These are phyloP conservation scores for Podaxis mareebaensis DNA, from an alignment of 768 basidiomycete genomes.

Conservation along the genomic window DNA sequence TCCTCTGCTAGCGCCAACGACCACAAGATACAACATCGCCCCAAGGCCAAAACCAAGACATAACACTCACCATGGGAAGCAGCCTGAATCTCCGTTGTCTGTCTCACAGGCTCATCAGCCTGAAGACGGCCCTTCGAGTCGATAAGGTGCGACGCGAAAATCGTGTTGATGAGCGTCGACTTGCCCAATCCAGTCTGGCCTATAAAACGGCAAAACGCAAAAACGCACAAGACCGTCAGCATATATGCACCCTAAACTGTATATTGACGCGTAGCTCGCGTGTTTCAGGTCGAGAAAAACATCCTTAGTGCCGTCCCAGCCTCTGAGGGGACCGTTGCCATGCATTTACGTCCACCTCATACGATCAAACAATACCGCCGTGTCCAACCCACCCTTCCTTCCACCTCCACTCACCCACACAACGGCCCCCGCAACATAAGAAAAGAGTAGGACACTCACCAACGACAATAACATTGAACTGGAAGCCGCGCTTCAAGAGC, in stretches of 20 bases:
- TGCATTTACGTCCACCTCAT: background rate
- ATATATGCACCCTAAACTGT: background rate
- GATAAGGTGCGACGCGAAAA: slow-evolving; percentile 97
- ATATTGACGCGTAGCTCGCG: background rate
- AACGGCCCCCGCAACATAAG: background rate
- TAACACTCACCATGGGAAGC: slow-evolving; percentile 81
- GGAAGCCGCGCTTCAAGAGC: slow-evolving; percentile 97
- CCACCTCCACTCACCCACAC: background rate
- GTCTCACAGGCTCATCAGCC: slow-evolving; percentile 85
- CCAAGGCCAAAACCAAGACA: slow-evolving; percentile 17
- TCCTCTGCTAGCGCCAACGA: no score
- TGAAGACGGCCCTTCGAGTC: slow-evolving; percentile 95
- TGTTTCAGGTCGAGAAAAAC: background rate
- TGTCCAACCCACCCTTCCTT: background rate
- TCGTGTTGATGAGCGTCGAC: slow-evolving; percentile 98
- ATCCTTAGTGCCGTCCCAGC: background rate
- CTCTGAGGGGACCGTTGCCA: background rate
- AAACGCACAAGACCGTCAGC: background rate
- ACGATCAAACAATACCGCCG: background rate
- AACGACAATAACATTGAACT: slow-evolving; percentile 98
- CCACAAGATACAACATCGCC: no score
- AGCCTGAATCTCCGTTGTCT: slow-evolving; percentile 96
- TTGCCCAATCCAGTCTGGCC: slow-evolving; percentile 98
- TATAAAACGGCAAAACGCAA: slow-evolving; percentile 29
- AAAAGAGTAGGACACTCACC: slow-evolving; percentile 53